These are phyloP conservation scores for Ajuga chamaepitys DNA, from an alignment of 257 asterid genomes.

Conservation along the genomic window DNA sequence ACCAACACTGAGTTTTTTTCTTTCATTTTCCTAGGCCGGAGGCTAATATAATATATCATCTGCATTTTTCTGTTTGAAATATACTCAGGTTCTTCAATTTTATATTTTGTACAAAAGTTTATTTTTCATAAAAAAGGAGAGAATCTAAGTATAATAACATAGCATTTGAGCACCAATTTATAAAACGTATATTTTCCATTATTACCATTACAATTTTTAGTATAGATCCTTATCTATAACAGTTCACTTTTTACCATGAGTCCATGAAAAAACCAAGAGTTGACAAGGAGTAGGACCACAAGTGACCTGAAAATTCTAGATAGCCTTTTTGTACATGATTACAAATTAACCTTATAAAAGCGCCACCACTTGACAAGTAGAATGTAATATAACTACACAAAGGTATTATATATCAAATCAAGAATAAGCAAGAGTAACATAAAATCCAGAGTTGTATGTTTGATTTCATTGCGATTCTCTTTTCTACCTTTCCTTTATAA, in stretches of 20 bases:
- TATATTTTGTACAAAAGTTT: not conserved
- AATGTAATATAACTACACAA: not conserved
- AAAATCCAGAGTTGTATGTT: not conserved
- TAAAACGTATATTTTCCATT: not conserved
- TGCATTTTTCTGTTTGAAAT: not conserved
- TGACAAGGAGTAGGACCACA: not conserved
- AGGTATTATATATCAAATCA: not conserved
- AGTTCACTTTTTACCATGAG: not conserved
- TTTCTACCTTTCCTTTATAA: too few relatives aligned
- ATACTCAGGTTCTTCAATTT: not conserved
- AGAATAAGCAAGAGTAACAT: not conserved
- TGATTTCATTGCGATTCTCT: too few relatives aligned
- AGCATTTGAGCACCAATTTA: not conserved
- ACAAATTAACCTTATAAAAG: not conserved
- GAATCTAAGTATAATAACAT: not conserved
- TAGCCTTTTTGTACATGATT: not conserved
- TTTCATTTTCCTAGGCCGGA: not conserved
- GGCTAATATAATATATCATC: too few relatives aligned
- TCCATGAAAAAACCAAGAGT: not conserved
- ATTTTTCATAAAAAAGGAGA: not conserved
- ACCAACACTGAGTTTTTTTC: not conserved
- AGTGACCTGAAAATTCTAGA: not conserved
- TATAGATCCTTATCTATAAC: not conserved
- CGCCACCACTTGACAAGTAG: not conserved
- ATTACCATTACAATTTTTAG: not conserved